Percentiles rank a stretch among this genome's conserved stretches.
phyloP scores from a whole-genome alignment of 208 protist species.

The Trypanosoma rangeli region DNA sequence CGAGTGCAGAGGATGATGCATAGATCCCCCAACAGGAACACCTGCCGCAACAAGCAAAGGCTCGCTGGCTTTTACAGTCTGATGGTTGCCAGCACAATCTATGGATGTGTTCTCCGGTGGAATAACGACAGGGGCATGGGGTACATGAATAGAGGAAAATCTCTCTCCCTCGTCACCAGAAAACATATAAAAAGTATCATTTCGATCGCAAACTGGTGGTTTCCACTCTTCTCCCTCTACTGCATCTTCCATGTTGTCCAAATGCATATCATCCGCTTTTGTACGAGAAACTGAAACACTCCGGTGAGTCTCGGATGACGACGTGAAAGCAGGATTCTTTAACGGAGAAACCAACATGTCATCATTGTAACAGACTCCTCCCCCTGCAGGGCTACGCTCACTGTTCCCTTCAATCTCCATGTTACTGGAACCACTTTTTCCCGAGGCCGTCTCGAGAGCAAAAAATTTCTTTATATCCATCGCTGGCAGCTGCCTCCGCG shows the following conservation, averaged over 20 bases:
- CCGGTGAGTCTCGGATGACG: neutral
- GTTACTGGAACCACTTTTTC: slow-evolving; percentile 4
- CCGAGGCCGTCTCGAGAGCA: slow-evolving; percentile 10
- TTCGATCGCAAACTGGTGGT: neutral
- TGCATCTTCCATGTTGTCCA: neutral
- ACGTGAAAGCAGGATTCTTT: neutral
- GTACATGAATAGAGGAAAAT: neutral
- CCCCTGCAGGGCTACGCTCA: neutral
- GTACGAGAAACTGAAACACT: neutral
- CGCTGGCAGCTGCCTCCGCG: neutral
- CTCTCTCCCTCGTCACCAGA: neutral
- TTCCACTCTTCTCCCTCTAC: neutral
- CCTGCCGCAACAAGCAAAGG: neutral
- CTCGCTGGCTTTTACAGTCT: neutral
- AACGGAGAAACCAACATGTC: neutral
- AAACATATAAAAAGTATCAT: neutral
- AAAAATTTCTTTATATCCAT: slow-evolving; percentile 8
- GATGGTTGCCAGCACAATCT: neutral
- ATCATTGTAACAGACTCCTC: neutral
- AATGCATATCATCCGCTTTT: neutral
- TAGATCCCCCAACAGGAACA: neutral
- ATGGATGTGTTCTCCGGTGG: neutral
- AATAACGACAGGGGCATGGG: neutral
- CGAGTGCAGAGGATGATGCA: neutral
- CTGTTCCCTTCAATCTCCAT: neutral